Base-by-base conservation (phyloP, 2,329 filamentous ascomycete species). In the Penicillium sclerotiorum region DNA sequence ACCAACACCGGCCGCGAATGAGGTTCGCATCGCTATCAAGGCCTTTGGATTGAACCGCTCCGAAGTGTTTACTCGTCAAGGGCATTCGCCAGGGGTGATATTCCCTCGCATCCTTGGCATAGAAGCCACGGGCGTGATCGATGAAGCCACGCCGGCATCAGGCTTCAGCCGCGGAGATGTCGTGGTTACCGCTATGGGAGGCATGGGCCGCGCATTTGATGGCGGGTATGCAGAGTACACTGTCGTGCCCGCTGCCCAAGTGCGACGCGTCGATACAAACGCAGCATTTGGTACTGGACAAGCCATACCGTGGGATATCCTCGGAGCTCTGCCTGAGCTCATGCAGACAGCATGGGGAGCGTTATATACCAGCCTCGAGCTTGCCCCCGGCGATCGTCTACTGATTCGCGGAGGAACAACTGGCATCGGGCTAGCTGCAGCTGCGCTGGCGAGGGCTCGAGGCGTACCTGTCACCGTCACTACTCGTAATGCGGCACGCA, bases 151-250 rank as follows among this genome's bases (percentile, higher is more conserved):
- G 5, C 25, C 40, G 6, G 40, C 30, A 12, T 43, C 40, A 18
- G 40, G 40, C 27, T 43, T 43, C 27, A 28, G 21, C 11, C 11
- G 11, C 15, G 40, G 40, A 2, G 40, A 43, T 20, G 40, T 43
- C n/a, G 40, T 43, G 3, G 40, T 43, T 5, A 43, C 23, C 18
- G 40, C 40, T 13, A 43, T 43, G 40, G 40, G 40, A 8, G 40
- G 40, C 8, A 43, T 43, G 40, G 40, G 40, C 17, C 40, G 40
- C 13, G 38, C 21, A 13, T 40, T 40, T 11, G 38, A 40, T 25
- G 38, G 38, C 38, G 38, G 38, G 13, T 40, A 40, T 6, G 38
- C 38, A 17, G 38, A 40, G 21, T 40, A 40, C 17, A 40, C 38
- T 9, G 40, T 43, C 12, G 40, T 32, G 8, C 40, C 40, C 6